Conservation (phyloP, 2,329 filamentous ascomycete genomes). For the Cladophialophora bantiana region DNA sequence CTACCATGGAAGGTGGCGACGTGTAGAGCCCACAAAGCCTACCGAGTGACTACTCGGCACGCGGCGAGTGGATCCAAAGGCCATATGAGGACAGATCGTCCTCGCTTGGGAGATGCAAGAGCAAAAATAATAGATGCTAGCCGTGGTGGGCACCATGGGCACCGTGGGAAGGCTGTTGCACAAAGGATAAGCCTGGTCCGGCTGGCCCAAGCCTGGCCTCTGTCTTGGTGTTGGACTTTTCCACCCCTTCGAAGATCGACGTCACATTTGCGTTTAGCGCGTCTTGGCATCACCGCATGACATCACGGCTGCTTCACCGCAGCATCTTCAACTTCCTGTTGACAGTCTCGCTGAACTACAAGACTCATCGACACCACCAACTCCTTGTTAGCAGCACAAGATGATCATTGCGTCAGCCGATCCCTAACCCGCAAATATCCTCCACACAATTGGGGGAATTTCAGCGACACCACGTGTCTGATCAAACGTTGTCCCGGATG, state of each 20-base stretch:
- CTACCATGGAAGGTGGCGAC: conserved; percentile 3
- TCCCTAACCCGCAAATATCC: not conserved
- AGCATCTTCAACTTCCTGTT: not conserved
- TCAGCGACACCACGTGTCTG: conserved; percentile 1
- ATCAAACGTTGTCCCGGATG: not conserved
- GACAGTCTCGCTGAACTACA: not conserved
- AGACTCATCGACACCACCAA: not conserved
- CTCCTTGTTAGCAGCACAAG: not conserved
- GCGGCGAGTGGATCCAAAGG: not conserved
- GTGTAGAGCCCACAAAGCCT: not conserved
- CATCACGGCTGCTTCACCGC: not conserved
- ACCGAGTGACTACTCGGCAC: not conserved
- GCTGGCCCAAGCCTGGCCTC: not conserved
- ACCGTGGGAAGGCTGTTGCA: not conserved
- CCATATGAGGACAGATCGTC: not conserved
- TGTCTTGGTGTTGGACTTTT: not conserved
- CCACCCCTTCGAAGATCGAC: not conserved
- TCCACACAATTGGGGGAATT: not conserved
- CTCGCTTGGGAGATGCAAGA: not conserved
- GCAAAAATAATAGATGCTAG: not conserved
- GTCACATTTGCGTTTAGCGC: conserved; percentile 3
- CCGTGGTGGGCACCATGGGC: not conserved
- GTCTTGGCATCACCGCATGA: not conserved
- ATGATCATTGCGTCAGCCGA: conserved; percentile 2
- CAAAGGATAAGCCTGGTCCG: no score